Evolutionary conservation across 2,329 filamentous ascomycete genomes (phyloP), one percentile per base, ranked within the genome.

Genomic region (Knufia fluminis): DNA sequence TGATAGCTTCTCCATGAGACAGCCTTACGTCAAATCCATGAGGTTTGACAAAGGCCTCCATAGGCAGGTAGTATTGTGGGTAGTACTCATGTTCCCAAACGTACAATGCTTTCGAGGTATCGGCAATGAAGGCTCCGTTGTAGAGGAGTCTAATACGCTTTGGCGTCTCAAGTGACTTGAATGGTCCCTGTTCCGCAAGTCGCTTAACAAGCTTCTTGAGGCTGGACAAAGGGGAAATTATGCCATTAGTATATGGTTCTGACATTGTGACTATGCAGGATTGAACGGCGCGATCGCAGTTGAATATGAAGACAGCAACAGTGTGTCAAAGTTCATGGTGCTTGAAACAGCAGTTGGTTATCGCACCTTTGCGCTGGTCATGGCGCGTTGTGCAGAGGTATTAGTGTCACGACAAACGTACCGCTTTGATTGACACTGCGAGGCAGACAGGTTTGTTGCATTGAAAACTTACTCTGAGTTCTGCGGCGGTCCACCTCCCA

Each of bases 51-150:
- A 50, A 45, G n/a, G 40, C 0, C 62, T 66, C 3, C 59, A 58
- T 31, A 69, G 69, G 68, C 2, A 74, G 57, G 48, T 73, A 74
- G 50, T 67, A 69, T 22, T 75, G 66, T 1, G 73, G 74, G 56
- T 74, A 77, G 48, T 61, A 68, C 1, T 68, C 64, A 52, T 77
- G 72, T 56, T 73, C 70, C 70, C 70, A 73, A 7, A 72, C 64
- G 49, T 64, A 66, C 14, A 63, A 46, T 2, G 66, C 68, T 19
- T 60, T 52, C 1, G 61, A 64, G 0, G 69, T 69, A 50, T 72
- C 70, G 24, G 32, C 42, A n/a, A 51, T 42, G 24, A 53, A 28
- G 22, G 40, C 40, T 24, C 42, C 45, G 38, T 54, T 50, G 46
- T 33, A 50, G 47, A 48, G 41, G 3, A 46, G 26, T 6, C 47